Conservation (phyloP, 345 rosid species). For the Brassica juncea region DNA sequence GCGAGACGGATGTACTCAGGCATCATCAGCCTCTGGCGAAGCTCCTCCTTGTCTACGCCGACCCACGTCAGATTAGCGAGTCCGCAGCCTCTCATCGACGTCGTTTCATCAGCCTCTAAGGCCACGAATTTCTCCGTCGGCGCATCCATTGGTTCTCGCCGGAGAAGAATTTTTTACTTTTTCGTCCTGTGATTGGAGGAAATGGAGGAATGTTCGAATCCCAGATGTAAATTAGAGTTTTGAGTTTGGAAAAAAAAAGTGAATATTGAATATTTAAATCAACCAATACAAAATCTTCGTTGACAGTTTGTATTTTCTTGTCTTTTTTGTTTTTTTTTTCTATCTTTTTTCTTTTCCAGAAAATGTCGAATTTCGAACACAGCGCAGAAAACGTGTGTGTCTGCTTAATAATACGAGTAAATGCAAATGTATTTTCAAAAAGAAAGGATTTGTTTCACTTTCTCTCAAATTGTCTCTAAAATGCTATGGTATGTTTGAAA, state of each 20-base stretch:
- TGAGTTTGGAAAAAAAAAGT: not conserved
- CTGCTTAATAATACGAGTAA: not conserved
- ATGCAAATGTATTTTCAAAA: not conserved
- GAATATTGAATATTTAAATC: not conserved
- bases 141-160: constrained; percentile 38
- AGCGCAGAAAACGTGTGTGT: constrained; percentile 29
- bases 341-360: not conserved
- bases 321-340: not conserved
- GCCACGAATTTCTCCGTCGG: constrained; percentile 56
- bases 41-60: constrained; percentile 69
- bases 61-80: constrained; percentile 66
- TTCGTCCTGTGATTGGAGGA: constrained; percentile 32
- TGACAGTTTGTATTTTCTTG: constrained; percentile 35
- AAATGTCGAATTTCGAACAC: constrained; percentile 19
- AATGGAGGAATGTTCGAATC: constrained; percentile 9
- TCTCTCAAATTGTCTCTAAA: too few species aligned
- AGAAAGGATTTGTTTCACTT: too few species aligned
- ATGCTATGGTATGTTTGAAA: too few species aligned
- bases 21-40: constrained; percentile 55
- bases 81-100: constrained; percentile 59
- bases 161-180: constrained; percentile 14
- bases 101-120: constrained; percentile 46
- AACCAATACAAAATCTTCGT: constrained; percentile 20
- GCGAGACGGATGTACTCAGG: constrained; percentile 83
- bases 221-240: not conserved